phyloP scores from a whole-genome alignment of 2,329 filamentous ascomycete species.

The Capronia epimyces region DNA sequence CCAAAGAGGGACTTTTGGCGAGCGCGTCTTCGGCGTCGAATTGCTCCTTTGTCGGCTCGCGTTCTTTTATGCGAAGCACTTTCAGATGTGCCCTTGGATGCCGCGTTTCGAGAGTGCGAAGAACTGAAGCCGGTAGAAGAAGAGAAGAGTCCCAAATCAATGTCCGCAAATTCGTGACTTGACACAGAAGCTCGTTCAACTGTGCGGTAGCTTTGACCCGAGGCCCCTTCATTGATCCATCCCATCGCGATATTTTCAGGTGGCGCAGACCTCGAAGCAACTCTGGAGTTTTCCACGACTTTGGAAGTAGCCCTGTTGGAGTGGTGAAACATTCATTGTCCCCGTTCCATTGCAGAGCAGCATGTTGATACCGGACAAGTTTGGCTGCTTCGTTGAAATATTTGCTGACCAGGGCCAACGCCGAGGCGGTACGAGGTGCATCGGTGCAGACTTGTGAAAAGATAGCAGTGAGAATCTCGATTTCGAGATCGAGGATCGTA shows the following conservation, averaged over 20 bases:
- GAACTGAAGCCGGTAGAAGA: not conserved
- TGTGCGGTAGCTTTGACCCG: not conserved
- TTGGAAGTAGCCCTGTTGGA: not conserved
- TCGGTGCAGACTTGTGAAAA: conserved; percentile 14
- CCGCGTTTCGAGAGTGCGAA: conserved; percentile 12
- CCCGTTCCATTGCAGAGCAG: conserved; percentile 10
- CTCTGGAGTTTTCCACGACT: conserved; percentile 4
- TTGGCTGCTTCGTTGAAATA: conserved; percentile 12
- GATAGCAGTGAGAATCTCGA: conserved; percentile 18
- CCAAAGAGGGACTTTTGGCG: not conserved
- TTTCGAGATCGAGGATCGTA: conserved; percentile 14
- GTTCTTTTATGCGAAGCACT: conserved; percentile 8
- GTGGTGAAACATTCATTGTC: not conserved
- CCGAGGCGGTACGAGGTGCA: conserved; percentile 13
- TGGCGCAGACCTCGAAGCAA: conserved; percentile 17
- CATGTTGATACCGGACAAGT: conserved; percentile 14
- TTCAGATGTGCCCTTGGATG: conserved; percentile 20
- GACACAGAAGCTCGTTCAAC: conserved; percentile 7
- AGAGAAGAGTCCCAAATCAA: conserved; percentile 13
- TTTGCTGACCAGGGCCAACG: conserved; percentile 15
- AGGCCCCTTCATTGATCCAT: not conserved
- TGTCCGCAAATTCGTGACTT: conserved; percentile 15
- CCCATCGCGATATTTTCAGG: conserved; percentile 6
- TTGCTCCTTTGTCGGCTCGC: not conserved
- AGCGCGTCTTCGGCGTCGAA: conserved; percentile 1